phyloP scores from a whole-genome alignment of 345 rosid genomes.

The Acer saccharum region DNA sequence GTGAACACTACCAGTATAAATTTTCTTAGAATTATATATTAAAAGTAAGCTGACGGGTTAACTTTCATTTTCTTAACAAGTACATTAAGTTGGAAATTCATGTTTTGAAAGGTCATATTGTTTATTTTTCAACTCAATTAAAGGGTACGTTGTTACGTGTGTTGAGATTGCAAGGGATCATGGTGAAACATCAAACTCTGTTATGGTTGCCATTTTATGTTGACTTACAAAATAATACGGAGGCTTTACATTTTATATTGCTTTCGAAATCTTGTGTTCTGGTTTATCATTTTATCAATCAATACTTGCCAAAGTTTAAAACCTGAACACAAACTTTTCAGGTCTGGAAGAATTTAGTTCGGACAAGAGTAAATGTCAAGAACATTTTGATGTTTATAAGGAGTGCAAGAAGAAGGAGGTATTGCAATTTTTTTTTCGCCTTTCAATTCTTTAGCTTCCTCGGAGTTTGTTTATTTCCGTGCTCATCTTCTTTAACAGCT shows the following conservation, averaged over 20 bases:
- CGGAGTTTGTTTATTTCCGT: background rate
- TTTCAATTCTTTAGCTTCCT: background rate
- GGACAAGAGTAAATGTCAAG: slow-evolving; percentile 92
- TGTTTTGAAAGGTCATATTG: background rate
- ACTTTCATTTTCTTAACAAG: background rate
- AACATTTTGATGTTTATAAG: slow-evolving; percentile 87
- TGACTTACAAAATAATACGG: background rate
- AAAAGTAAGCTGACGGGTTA: background rate
- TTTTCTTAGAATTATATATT: no score
- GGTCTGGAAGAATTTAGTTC: slow-evolving; percentile 85
- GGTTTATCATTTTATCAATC: background rate
- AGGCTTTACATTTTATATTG: background rate
- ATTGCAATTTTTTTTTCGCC: background rate
- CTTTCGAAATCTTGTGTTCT: background rate
- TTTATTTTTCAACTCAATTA: no score
- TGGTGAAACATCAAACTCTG: background rate
- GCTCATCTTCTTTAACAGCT: background rate
- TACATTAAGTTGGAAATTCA: background rate
- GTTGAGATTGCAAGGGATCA: background rate
- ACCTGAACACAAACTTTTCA: slow-evolving; percentile 30
- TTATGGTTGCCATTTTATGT: background rate
- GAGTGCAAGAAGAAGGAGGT: slow-evolving; percentile 99
- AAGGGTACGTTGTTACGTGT: background rate
- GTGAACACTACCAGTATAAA: background rate
- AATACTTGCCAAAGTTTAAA: background rate